Evolutionary conservation across 2,329 filamentous ascomycete genomes (phyloP), one percentile per base, ranked within the genome.

Genomic region (Monosporascus sp.): DNA sequence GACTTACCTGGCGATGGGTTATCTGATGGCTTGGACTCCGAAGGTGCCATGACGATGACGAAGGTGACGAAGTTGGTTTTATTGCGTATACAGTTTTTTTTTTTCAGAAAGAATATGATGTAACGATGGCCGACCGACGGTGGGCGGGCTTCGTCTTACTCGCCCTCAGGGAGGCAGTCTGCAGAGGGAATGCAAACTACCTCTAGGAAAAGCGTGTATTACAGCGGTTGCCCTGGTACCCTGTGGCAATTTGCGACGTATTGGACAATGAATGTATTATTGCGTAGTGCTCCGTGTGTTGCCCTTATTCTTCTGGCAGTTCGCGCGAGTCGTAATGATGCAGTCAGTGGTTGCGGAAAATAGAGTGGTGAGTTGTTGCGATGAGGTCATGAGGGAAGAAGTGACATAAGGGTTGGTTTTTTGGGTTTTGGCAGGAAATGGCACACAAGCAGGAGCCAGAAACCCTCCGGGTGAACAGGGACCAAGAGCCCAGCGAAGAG

Each of bases 321-420:
- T 22, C 41, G 54, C 24, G 47, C 41, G 46, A 43, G 45, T 50
- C 27, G 24, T 48, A 49, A 24, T 45, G 39, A 56, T 53, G 41
- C 44, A 22, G 31, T 56, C 44, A 22, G 31, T 56, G 51, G 54
- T 52, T 55, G 54, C 35, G 53, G 52, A 58, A 60, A 57, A 57
- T 54, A 54, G 56, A 55, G 60, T 57, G 57, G 55, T 63, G 62
- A 65, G 61, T 67, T 63, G 61, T 61, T 61, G 62, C 67, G 67
- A 69, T 69, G 67, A 69, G 67, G 67, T 69, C 67, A 69, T 69
- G 67, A 69, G 66, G 60, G 62, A 68, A 68, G 65, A 69, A 69
- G 67, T 69, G 67, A 69, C 67, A 69, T 69, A 69, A 69, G 65
- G 65, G 67, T 61, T 67, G 66, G 64, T 66, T 67, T 66, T 65